A percentile compares a stretch with the other conserved stretches of the same genome.
phyloP scores from a whole-genome alignment of 2,329 filamentous ascomycete genomes.

The Pseudogymnoascus sp. region DNA sequence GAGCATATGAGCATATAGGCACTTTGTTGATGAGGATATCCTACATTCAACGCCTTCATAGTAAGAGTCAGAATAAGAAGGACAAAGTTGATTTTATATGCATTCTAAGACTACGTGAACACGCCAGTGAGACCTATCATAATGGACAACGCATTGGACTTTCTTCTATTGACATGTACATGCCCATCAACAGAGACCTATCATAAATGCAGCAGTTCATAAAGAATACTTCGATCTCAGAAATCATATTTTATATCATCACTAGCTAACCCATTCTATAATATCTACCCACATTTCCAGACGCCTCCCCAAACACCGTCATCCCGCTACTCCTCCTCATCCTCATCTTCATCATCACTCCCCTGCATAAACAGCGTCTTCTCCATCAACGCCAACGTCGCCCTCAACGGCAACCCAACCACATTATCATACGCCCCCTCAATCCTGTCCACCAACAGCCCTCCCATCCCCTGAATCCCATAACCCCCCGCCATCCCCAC shows the following conservation, averaged over 20 bases:
- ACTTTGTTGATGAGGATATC: background rate
- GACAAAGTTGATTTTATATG: background rate
- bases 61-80: background rate
- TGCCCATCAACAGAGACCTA: background rate
- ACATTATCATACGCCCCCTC: conserved; percentile 93
- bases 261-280: conserved; percentile 3
- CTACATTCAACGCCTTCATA: no score
- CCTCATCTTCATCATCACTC: conserved; percentile 46
- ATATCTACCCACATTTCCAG: background rate
- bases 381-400: conserved; percentile 75
- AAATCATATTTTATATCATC: background rate
- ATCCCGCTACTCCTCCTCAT: conserved; percentile 19
- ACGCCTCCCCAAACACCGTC: background rate
- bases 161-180: background rate
- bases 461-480: conserved; percentile 82
- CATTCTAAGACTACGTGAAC: background rate
- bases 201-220: background rate
- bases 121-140: background rate
- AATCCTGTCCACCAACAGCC: conserved; percentile 80
- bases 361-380: conserved; percentile 74
- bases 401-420: conserved; percentile 77
- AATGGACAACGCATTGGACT: background rate
- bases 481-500: conserved; percentile 96
- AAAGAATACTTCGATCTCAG: background rate
- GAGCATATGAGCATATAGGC: background rate